Conservation (phyloP, 164 flowering plant species). For the Malania oleifera region DNA sequence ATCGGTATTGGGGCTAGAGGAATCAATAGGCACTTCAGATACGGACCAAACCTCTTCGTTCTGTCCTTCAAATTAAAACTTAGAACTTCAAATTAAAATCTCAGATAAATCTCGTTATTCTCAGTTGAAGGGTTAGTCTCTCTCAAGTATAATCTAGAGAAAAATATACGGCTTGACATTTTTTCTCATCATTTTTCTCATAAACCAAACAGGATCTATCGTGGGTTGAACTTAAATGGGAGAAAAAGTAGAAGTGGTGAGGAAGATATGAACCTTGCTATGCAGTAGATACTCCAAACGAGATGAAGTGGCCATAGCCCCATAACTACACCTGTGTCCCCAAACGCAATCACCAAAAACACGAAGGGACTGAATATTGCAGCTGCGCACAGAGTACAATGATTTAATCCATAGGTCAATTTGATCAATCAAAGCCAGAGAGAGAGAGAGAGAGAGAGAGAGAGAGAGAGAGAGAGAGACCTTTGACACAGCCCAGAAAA, state of each 20-base stretch:
- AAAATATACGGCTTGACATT: neutral
- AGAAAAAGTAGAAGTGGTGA: neutral
- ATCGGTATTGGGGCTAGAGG: slow-evolving; percentile 6
- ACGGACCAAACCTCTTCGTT: slow-evolving; percentile 13
- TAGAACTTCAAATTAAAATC: neutral
- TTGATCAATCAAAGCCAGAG: neutral
- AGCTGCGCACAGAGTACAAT: slow-evolving; percentile 8
- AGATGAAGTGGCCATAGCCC: slow-evolving; percentile 16
- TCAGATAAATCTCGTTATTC: neutral
- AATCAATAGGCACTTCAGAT: slow-evolving; percentile 15
- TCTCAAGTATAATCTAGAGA: neutral
- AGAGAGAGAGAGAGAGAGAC: slow-evolving; percentile 5
- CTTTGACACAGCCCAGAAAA: slow-evolving; percentile 4
- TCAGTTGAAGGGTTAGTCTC: neutral
- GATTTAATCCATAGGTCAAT: neutral
- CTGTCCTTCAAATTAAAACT: neutral
- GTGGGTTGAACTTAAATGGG: neutral
- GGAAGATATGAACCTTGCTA: neutral
- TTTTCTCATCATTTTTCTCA: neutral
- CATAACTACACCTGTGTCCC: slow-evolving; percentile 11
- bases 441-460: neutral
- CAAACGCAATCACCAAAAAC: slow-evolving; percentile 14
- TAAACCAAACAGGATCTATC: neutral
- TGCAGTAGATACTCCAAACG: slow-evolving; percentile 15
- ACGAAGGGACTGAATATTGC: slow-evolving; percentile 14